Base-by-base conservation (phyloP, 2,329 filamentous ascomycete genomes). In the Xylariaceae sp. region DNA sequence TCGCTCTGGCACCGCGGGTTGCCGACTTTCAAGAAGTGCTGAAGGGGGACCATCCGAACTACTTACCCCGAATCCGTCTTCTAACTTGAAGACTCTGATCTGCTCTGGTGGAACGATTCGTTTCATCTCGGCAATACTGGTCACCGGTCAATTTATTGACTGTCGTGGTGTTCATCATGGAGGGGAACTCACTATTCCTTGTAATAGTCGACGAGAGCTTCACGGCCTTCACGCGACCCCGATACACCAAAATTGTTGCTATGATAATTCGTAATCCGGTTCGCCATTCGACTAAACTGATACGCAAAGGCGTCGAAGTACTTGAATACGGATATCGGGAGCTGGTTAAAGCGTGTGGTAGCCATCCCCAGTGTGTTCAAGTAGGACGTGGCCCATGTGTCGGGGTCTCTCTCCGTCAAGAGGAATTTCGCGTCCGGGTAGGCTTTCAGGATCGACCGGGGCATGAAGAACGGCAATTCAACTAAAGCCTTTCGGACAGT, bases 341-440 rank as follows among this genome's bases (percentile, higher is more conserved):
- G 64, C 4, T 23, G 53, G 2, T 11, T 17, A 8, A 64, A 30
- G 45, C 18, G 13, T 6, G 13, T 18, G 7, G 8, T 6, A n/a
- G 65, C 35, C 11, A 47, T 13, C 4, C 66, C 67, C 23, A 70
- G 11, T 2, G 72, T 72, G 52, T 72, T 72, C 51, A 65, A 58
- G 50, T 70, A 67, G 5, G 71, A 73, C 47, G 61, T 67, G 8
- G 63, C 67, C 74, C 74, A 75, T 51, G 69, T 71, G 11, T 73
- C 67, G 2, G 70, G 68, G 0, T 72, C 65, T n/a, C 74, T 69
- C 54, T 75, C 72, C 2, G 68, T 71, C 11, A 75, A 66, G 11
- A 76, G 70, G 54, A 74, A 76, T 55, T 71, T 74, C 17, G 73
- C 72, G 18, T 74, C 66, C 0, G 74, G 73, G 44, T 74, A 74